Evolutionary conservation across 768 basidiomycete genomes (phyloP).

Genomic region (Jaapia argillacea): DNA sequence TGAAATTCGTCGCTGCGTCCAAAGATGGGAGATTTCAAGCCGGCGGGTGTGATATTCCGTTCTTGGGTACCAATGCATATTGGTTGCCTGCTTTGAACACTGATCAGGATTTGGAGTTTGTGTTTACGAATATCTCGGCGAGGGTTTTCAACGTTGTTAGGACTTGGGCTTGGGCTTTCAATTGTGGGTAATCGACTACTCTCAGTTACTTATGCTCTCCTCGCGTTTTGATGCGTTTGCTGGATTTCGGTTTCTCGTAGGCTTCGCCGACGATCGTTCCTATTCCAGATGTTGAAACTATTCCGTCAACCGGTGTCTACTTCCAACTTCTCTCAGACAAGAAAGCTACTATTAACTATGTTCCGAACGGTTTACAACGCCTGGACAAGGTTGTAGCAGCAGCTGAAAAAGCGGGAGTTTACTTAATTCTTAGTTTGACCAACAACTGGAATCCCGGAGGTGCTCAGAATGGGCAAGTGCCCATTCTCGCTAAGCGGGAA

Average conservation of each 20-base stretch:
- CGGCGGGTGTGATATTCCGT: constrained; percentile 25
- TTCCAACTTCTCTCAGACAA: constrained; percentile 49
- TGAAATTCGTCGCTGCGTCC: too few relatives aligned
- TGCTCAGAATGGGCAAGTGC: neutral
- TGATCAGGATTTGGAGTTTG: constrained; percentile 42
- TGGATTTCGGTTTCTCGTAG: too few relatives aligned
- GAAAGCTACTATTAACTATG: constrained; percentile 41
- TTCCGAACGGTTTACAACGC: constrained; percentile 49
- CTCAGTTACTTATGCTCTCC: constrained; percentile 56
- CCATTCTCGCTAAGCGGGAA: constrained; percentile 14
- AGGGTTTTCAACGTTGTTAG: constrained; percentile 47
- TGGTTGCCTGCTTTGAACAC: constrained; percentile 48
- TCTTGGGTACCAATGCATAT: constrained; percentile 50
- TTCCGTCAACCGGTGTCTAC: constrained; percentile 35
- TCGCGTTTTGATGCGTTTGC: too few relatives aligned
- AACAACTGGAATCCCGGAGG: neutral
- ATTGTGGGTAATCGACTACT: too few relatives aligned
- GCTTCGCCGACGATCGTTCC: too few relatives aligned
- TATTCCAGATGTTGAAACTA: neutral
- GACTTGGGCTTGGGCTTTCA: constrained; percentile 68
- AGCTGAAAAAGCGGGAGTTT: constrained; percentile 44
- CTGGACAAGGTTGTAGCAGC: constrained; percentile 45
- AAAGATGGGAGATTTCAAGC: too few relatives aligned
- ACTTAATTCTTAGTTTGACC: constrained; percentile 21
- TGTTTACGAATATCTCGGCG: constrained; percentile 45